Evolutionary conservation across 352 stramenopile genomes (phyloP), one percentile per base, ranked within the genome.

Genomic region (Pythium phragmiticola): DNA sequence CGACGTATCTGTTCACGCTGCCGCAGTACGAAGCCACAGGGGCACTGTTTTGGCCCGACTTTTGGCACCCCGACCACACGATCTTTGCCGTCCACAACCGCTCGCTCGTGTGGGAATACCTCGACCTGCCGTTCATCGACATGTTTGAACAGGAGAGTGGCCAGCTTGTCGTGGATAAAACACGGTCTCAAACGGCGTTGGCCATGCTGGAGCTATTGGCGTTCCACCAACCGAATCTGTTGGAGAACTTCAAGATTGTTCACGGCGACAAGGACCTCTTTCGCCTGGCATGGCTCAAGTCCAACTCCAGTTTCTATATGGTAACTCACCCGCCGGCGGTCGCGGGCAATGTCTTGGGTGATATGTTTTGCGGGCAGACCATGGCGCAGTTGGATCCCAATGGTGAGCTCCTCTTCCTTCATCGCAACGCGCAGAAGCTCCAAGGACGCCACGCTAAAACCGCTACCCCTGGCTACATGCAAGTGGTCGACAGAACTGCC

Each of bases 111-210:
- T 91, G 82, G 80, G 61, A 86, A 62, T 73, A 87, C n/a, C 65
- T 91, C 17, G 72, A 87, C 51, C 66, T 90, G 45, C 50, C 70
- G 12, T 82, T 80, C 19, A 67, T 89, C 37, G 77, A 90, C 68
- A 90, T 89, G 80, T 90, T 90, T 60, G 84, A 92, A 61, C 82
- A 91, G 63, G 84, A 92, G 53, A 90, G 80, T 52, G 84, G 80
- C 0, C 84, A 92, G 54, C 68, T 92, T 61, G 60, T 92, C n/a
- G 74, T 92, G 56, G 75, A 89, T 43, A 78, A 78, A 14, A 67
- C 56, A 14, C 70, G 70, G 14, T 63, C 64, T 49, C 67, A 68
- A 14, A 30, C 69, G 4, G 72, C 84, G 19, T 65, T 91, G 43
- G 73, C 84, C 34, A 60, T 90, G 57, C 60, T 89, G 23, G 70